phyloP scores from a whole-genome alignment of 176 grass and related monocot species.

The Triticum timopheevii region DNA sequence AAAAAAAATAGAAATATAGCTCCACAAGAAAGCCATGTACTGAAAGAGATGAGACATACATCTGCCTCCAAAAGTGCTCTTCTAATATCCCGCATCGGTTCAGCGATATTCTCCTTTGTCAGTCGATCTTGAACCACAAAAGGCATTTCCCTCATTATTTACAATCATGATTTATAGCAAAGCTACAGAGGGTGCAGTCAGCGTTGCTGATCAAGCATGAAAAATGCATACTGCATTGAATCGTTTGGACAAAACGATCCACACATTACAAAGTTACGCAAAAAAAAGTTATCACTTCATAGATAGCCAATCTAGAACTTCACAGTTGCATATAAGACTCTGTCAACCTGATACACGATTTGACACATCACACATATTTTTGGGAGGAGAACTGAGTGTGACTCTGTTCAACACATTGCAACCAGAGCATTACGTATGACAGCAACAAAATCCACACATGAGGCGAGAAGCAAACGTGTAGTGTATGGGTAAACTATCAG shows the following conservation, averaged over 20 bases:
- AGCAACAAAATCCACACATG: neutral
- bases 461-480: neutral
- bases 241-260: neutral
- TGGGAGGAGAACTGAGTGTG: too few species aligned
- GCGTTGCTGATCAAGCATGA: neutral
- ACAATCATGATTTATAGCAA: neutral
- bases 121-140: constrained; percentile 60
- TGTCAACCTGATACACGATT: too few species aligned
- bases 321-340: too few species aligned
- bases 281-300: too few species aligned
- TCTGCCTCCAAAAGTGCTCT: constrained; percentile 96
- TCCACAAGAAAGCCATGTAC: neutral
- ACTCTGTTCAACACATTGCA: neutral
- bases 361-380: too few species aligned
- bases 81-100: constrained; percentile 98
- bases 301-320: too few species aligned
- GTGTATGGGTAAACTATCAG: too few species aligned
- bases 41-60: constrained; percentile 49
- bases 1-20: neutral
- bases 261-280: neutral
- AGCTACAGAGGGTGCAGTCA: neutral
- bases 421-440: neutral
- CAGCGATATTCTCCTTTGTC: constrained; percentile 88
- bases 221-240: neutral
- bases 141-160: neutral